Base-by-base conservation (phyloP, 306 rosid genomes). In the Malus sieversii region DNA sequence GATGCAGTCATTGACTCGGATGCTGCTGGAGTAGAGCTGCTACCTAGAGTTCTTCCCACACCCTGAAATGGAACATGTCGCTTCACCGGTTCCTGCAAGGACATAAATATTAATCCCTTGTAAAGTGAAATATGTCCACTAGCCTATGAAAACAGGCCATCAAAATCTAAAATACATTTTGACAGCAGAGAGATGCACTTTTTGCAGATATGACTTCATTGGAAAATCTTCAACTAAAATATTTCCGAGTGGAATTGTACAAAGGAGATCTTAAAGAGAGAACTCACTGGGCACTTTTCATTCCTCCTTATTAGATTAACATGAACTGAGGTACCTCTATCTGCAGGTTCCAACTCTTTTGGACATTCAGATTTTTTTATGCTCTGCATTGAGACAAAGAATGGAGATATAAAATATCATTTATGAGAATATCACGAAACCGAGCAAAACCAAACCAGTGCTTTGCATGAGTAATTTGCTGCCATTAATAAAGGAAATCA, bases 301-400 rank as follows among this genome's bases (percentile, higher is more conserved):
- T 64, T 90, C 88, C 96, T 90, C 90, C 92, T 83, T 66, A 85
- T 90, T 82, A 95, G 89, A 83, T 92, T 92, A 69, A 92, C 97
- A 78, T 95, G 89, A 68, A 95, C 97, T 61, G 93, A 74, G 65
- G 96, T 79, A 84, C 85, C 86, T 86, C 89, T 89, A 77, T 87
- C 91, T 4, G 87, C 90, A 45, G 97, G 99, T 82, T 95, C 99
- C 68, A 95, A 90, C 86, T 95, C 99, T 85, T 80, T 88, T 19
- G 99, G 99, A 81, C 99, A 92, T 83, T 90, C 96, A 10, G 99
- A 95, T 67, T 84, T 95, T 79, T 85, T 87, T 70, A 95, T 92
- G 82, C 99, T 95, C 99, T 95, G 89, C 80, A 71, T 81, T 74
- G 57, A 78, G 80, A 79, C 61, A 76, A 59, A 45, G 77, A 67